Evolutionary conservation across 2,329 filamentous ascomycete genomes (phyloP).

Genomic region (Colletotrichum aenigma): DNA sequence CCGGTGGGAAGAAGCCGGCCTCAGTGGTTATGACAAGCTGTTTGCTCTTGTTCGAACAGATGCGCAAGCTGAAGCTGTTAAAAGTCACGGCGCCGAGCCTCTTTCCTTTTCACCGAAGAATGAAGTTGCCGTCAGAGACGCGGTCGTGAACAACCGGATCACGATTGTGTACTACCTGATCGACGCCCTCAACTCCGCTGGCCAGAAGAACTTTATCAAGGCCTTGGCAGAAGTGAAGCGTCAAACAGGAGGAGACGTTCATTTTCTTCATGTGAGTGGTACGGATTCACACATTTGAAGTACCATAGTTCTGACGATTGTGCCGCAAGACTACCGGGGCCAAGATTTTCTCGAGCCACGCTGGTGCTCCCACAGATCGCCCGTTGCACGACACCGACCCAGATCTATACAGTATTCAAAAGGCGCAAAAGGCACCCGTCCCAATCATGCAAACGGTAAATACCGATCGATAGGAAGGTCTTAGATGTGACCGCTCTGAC

Average conservation of each 20-base stretch:
- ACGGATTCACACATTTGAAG: no score
- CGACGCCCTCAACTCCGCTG: conserved; percentile 36
- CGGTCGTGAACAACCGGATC: conserved; percentile 47
- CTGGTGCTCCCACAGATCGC: conserved; percentile 43
- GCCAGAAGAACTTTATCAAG: conserved; percentile 45
- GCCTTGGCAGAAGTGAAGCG: conserved; percentile 48
- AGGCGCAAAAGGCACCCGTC: background rate
- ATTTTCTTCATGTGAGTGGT: background rate
- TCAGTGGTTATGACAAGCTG: conserved; percentile 46
- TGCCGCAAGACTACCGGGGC: conserved; percentile 47
- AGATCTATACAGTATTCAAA: background rate
- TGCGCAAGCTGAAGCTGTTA: conserved; percentile 48
- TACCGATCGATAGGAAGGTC: fast-evolving
- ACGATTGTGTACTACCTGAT: conserved; percentile 53
- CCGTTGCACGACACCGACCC: conserved; percentile 46
- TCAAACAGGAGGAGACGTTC: background rate
- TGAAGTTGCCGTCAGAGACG: conserved; percentile 33
- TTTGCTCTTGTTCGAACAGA: conserved; percentile 52
- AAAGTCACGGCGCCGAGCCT: conserved; percentile 45
- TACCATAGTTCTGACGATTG: no score
- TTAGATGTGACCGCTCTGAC: background rate
- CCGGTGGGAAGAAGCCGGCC: conserved; percentile 24
- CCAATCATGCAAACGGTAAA: background rate
- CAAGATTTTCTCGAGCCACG: conserved; percentile 55
- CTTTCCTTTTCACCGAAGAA: conserved; percentile 43